Base-by-base conservation (phyloP, 2,329 filamentous ascomycete species). In the Pseudogymnoascus sp. region DNA sequence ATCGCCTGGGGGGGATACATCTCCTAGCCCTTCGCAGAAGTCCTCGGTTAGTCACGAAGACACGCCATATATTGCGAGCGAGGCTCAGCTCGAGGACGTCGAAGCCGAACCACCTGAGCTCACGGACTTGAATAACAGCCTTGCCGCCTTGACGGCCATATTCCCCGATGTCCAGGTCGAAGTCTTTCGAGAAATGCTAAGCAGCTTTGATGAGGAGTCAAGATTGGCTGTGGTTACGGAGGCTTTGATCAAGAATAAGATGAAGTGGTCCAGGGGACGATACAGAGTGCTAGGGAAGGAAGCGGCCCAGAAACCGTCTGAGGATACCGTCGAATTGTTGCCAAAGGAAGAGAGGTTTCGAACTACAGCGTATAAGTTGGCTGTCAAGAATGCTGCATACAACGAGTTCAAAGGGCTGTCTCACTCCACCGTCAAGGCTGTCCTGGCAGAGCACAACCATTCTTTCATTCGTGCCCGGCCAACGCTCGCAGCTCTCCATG, bases 131-230 rank as follows among this genome's bases (percentile, higher is more conserved):
- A 93, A 93, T 75, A 78, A 79, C 60, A 82, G 85, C 68, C 83
- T 94, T 66, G 82, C 83, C 64, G 84, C 81, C 11, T 81, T 94
- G 45, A 83, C 85, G 21, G 84, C 84, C 58, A 81, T 92, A 7
- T 94, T 94, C 67, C 90, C 90, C 29, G 85, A 92, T 73, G 80
- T 92, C n/a, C 88, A 91, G 73, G 80, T 90, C 64, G 89, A 92
- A 68, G 90, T 92, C 16, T 91, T 94, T 71, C 84, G 90, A 49
- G 90, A 93, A 77, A 89, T 94, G 83, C 83, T 94, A 59, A 76
- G 81, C 39, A 88, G 80, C 69, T 88, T 92, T 71, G 87, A 88
- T 69, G 85, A 87, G 68, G 88, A 92, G 73, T 93, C 89, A 65
- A 80, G 89, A 66, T 76, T 93, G 23, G 87, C 90, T 45, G 81